A percentile compares a stretch with the other conserved stretches of the same genome.
Evolutionary conservation across 1,284 basidiomycete genomes (phyloP).

Genomic region (Malassezia cuniculi): DNA sequence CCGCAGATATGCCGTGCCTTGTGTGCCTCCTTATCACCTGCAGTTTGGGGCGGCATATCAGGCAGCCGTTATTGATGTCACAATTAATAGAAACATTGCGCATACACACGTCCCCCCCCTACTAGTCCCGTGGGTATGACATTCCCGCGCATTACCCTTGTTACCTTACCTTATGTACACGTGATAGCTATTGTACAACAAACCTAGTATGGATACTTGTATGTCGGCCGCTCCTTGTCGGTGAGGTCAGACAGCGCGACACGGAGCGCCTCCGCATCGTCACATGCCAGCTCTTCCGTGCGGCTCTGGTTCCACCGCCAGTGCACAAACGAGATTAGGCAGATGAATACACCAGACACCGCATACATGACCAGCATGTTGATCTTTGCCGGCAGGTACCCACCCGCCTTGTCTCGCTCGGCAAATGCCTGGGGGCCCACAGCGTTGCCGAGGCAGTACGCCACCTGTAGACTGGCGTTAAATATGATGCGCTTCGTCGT

Average conservation of each 20-base stretch:
- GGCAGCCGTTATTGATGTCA: too few species aligned
- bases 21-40: too few species aligned
- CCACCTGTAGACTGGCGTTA: constrained; percentile 25
- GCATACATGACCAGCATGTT: constrained; percentile 32
- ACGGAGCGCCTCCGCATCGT: constrained; percentile 22
- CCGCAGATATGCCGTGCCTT: too few species aligned
- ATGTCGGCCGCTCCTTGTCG: constrained; percentile 32
- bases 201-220: constrained; percentile 41
- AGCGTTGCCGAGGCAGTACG: constrained; percentile 27
- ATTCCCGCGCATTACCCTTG: too few species aligned
- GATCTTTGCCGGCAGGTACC: constrained; percentile 34
- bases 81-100: too few species aligned
- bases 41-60: too few species aligned
- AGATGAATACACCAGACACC: constrained; percentile 16
- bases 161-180: too few species aligned
- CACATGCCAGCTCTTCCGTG: constrained; percentile 1
- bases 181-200: too few species aligned
- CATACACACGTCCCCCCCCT: too few species aligned
- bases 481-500: constrained; percentile 32
- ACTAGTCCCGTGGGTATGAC: too few species aligned
- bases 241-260: constrained; percentile 38
- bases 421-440: constrained; percentile 37
- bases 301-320: constrained; percentile 26
- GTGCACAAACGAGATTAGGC: constrained; percentile 19
- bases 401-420: constrained; percentile 19